These are phyloP conservation scores for Conticribra weissflogii DNA, from an alignment of 108 stramenopile species.

Conservation along the genomic window DNA sequence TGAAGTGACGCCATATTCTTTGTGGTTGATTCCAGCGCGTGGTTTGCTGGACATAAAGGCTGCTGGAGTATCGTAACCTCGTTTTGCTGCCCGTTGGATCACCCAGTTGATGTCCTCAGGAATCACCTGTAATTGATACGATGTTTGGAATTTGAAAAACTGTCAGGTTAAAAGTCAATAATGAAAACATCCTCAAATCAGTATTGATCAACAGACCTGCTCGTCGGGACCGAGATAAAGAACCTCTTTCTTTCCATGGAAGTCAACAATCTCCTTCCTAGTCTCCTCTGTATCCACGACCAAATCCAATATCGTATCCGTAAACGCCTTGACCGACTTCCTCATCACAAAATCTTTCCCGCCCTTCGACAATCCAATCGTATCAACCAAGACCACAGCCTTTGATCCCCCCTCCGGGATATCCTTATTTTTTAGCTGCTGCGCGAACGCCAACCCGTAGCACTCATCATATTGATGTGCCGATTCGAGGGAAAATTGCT, in stretches of 20 bases:
- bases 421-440: slow-evolving; percentile 98
- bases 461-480: slow-evolving; percentile 96
- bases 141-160: neutral
- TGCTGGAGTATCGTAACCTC: slow-evolving; percentile 90
- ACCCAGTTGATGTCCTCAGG: slow-evolving; percentile 97
- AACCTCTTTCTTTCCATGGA: slow-evolving; percentile 88
- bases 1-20: slow-evolving; percentile 95
- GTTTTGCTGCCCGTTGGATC: slow-evolving; percentile 84
- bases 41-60: slow-evolving; percentile 99
- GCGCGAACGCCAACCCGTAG: slow-evolving; percentile 93
- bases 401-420: slow-evolving; percentile 99
- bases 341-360: slow-evolving; percentile 87
- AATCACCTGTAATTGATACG: slow-evolving; percentile 63
- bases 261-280: slow-evolving; percentile 82
- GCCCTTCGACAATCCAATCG: slow-evolving; percentile 58
- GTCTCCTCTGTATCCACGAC: slow-evolving; percentile 94
- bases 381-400: slow-evolving; percentile 92
- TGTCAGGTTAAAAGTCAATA: neutral
- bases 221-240: slow-evolving; percentile 99
- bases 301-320: slow-evolving; percentile 94
- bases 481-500: slow-evolving; percentile 91
- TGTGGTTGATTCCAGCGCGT: slow-evolving; percentile 96
- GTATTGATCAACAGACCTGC: slow-evolving; percentile 59
- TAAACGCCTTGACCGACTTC: slow-evolving; percentile 96
- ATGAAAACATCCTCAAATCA: neutral